Conservation (phyloP, 2,329 filamentous ascomycete species). For the Ciborinia camelliae region DNA sequence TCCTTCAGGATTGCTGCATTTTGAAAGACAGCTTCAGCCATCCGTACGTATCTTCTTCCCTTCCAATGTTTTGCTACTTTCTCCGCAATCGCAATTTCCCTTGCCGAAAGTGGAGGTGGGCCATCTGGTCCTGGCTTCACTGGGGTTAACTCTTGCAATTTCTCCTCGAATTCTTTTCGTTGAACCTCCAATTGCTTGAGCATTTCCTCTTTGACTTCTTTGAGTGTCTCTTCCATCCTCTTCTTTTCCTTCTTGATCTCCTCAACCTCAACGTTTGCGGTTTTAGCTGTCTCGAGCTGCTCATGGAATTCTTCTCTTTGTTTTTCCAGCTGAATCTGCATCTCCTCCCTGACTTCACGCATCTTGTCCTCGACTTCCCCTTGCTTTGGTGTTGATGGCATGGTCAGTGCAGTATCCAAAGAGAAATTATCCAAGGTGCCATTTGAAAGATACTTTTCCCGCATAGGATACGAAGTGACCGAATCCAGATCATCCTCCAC, state of each 20-base stretch:
- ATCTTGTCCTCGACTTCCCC: conserved; percentile 73
- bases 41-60: conserved; percentile 80
- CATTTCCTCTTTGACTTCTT: conserved; percentile 81
- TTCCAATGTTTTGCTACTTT: conserved; percentile 72
- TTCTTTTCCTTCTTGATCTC: conserved; percentile 79
- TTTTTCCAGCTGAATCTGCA: conserved; percentile 78
- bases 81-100: conserved; percentile 68
- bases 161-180: conserved; percentile 78
- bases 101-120: conserved; percentile 54
- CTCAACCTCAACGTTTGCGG: conserved; percentile 73
- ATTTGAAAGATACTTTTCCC: conserved; percentile 94
- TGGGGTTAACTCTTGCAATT: conserved; percentile 72
- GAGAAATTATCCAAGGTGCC: conserved; percentile 96
- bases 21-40: conserved; percentile 89
- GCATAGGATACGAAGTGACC: conserved; percentile 76
- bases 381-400: conserved; percentile 86
- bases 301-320: conserved; percentile 81
- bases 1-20: conserved; percentile 88
- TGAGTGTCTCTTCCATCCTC: conserved; percentile 79
- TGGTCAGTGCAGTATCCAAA: conserved; percentile 86
- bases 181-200: conserved; percentile 80
- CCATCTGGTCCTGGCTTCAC: conserved; percentile 50
- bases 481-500: conserved; percentile 90
- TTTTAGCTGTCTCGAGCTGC: conserved; percentile 71
- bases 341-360: conserved; percentile 71